phyloP scores from a whole-genome alignment of 129 eudicot species.

The Tagetes erecta region DNA sequence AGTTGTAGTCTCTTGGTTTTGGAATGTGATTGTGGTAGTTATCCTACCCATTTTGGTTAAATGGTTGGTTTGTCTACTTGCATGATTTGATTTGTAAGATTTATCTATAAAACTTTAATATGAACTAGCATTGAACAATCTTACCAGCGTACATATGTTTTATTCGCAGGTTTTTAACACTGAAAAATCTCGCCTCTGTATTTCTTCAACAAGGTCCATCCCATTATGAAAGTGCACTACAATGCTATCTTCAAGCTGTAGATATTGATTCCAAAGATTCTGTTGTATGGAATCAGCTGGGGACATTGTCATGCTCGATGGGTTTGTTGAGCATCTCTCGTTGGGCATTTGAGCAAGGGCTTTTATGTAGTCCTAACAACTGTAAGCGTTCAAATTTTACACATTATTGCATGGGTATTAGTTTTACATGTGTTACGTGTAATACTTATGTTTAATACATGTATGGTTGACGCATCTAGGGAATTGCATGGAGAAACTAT shows the following conservation, averaged over 20 bases:
- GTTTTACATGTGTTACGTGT: conserved; percentile 10
- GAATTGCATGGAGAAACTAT: conserved; percentile 98
- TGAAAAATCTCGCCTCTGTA: conserved; percentile 92
- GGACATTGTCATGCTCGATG: conserved; percentile 94
- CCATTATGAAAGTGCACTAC: conserved; percentile 67
- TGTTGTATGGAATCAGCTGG: conserved; percentile 96
- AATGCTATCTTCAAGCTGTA: conserved; percentile 95
- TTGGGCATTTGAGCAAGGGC: conserved; percentile 99
- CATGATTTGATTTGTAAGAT: not conserved
- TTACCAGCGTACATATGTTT: conserved; percentile 12
- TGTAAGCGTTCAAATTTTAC: conserved; percentile 48
- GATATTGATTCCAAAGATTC: conserved; percentile 95
- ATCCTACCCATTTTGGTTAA: conserved; percentile 12
- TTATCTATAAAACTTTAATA: conserved; percentile 11
- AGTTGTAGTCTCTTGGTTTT: conserved; percentile 23
- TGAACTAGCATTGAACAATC: conserved; percentile 2
- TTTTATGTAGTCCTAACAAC: conserved; percentile 91
- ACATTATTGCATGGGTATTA: not conserved
- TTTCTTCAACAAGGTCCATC: conserved; percentile 81
- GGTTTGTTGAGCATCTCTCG: conserved; percentile 87
- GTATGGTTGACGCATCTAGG: conserved; percentile 49
- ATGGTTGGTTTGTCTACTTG: conserved; percentile 9
- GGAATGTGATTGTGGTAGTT: conserved; percentile 15
- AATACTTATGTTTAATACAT: conserved; percentile 15
- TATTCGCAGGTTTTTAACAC: conserved; percentile 70